Percentiles rank a stretch among this genome's conserved stretches.
These are phyloP conservation scores for Haematococcus lacustris DNA, from an alignment of 139 green algal species.

Conservation along the genomic window DNA sequence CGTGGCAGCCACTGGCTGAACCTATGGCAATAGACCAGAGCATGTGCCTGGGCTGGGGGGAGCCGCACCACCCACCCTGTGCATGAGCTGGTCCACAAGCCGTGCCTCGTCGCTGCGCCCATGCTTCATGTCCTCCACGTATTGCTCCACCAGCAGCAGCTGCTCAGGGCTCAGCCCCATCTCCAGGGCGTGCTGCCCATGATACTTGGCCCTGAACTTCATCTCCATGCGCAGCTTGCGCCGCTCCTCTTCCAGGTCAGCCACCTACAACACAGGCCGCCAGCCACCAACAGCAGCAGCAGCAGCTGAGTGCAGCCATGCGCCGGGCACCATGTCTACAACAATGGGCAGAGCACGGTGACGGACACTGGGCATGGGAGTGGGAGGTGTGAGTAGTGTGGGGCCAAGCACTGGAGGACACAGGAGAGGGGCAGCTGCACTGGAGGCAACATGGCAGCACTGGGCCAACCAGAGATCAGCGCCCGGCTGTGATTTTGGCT, in stretches of 20 bases:
- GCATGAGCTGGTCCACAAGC: slow-evolving; percentile 47
- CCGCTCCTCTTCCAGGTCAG: slow-evolving; percentile 68
- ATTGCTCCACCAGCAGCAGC: slow-evolving; percentile 63
- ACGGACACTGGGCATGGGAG: too few species aligned
- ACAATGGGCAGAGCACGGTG: too few species aligned
- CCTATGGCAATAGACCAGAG: too few species aligned
- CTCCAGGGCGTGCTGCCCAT: slow-evolving; percentile 53
- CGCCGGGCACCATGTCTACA: background rate
- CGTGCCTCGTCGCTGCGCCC: slow-evolving; percentile 34
- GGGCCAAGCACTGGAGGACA: too few species aligned
- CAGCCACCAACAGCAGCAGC: background rate
- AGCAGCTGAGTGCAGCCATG: background rate
- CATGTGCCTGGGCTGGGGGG: too few species aligned
- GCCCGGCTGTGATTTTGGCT: too few species aligned
- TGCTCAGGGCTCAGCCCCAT: slow-evolving; percentile 57
- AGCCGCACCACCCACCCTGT: slow-evolving; percentile 46
- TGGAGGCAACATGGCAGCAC: too few species aligned
- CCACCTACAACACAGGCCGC: slow-evolving; percentile 27
- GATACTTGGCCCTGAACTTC: slow-evolving; percentile 71
- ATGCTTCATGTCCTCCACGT: slow-evolving; percentile 55
- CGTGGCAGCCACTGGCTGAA: too few species aligned
- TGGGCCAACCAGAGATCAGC: too few species aligned
- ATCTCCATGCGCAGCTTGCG: slow-evolving; percentile 63
- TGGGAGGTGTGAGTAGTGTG: too few species aligned
- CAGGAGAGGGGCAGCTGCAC: too few species aligned